phyloP scores from a whole-genome alignment of 2,329 filamentous ascomycete genomes.

The Diaporthe citri region DNA sequence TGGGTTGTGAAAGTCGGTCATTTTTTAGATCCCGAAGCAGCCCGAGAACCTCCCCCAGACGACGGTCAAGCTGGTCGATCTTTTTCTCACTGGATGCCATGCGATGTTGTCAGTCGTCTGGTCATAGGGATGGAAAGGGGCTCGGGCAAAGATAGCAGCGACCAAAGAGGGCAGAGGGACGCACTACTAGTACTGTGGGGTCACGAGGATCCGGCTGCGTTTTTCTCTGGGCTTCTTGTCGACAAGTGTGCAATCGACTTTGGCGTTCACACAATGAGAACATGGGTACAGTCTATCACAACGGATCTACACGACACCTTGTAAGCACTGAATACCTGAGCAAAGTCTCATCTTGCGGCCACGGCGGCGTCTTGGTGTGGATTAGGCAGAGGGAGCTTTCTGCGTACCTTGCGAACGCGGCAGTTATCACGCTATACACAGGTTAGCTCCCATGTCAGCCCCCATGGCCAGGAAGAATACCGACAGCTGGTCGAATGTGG shows the following conservation, averaged over 20 bases:
- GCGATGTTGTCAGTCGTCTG: background rate
- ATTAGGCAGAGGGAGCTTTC: background rate
- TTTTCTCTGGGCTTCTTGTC: background rate
- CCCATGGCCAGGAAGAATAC: background rate
- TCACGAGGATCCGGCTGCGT: background rate
- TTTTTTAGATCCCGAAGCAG: background rate
- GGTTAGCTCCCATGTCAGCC: background rate
- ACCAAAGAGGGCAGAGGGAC: background rate
- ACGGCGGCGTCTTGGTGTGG: background rate
- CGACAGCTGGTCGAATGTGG: background rate
- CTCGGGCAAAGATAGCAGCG: too few species aligned
- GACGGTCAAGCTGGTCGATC: conserved; percentile 4
- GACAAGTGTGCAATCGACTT: background rate
- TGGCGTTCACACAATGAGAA: background rate
- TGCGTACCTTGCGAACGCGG: background rate
- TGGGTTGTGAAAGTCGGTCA: background rate
- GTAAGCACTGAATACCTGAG: background rate
- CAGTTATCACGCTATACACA: background rate
- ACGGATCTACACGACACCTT: background rate
- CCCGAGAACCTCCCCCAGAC: background rate
- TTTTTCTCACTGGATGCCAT: background rate
- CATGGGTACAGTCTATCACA: background rate
- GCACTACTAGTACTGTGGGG: conserved; percentile 7
- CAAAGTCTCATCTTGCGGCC: background rate
- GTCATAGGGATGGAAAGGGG: too few species aligned